Conservation (phyloP, 495 filamentous ascomycete species). For the Saxophila tyrrhenica region DNA sequence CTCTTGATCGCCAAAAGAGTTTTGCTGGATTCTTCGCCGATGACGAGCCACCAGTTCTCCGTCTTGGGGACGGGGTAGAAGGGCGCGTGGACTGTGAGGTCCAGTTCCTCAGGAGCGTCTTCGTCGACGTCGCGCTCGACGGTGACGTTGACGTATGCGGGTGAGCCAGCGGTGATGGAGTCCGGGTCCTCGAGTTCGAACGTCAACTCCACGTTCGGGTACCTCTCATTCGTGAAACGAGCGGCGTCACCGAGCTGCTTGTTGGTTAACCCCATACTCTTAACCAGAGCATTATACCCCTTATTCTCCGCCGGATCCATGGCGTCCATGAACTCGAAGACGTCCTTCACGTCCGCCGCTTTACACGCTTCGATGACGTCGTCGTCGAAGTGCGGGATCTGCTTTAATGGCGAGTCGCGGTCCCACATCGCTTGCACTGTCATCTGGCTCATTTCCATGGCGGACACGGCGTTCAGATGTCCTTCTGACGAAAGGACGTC, state of each 20-base stretch:
- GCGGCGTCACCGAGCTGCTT: slow-evolving; percentile 80
- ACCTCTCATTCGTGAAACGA: slow-evolving; percentile 90
- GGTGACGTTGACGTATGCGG: slow-evolving; percentile 73
- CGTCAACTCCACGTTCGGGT: slow-evolving; percentile 83
- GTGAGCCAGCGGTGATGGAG: slow-evolving; percentile 63
- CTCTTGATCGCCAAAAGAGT: slow-evolving; percentile 85
- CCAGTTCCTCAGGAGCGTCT: slow-evolving; percentile 58
- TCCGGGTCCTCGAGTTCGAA: slow-evolving; percentile 78
- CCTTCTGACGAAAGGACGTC: slow-evolving; percentile 95
- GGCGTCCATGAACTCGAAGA: slow-evolving; percentile 96
- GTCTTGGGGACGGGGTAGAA: slow-evolving; percentile 90
- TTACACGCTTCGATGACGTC: slow-evolving; percentile 75
- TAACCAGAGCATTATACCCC: slow-evolving; percentile 61
- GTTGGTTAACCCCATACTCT: slow-evolving; percentile 66
- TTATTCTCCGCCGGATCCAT: slow-evolving; percentile 91
- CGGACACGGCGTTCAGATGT: slow-evolving; percentile 90
- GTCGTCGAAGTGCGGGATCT: slow-evolving; percentile 88
- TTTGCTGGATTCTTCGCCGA: slow-evolving; percentile 77
- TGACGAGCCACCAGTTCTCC: slow-evolving; percentile 97
- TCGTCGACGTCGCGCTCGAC: slow-evolving; percentile 73
- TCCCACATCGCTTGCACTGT: slow-evolving; percentile 99
- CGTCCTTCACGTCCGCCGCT: slow-evolving; percentile 72
- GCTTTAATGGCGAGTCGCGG: slow-evolving; percentile 88
- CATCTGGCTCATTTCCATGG: slow-evolving; percentile 99
- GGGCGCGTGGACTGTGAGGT: slow-evolving; percentile 83